Evolutionary conservation across 345 rosid genomes (phyloP).

Genomic region (Lagerstroemia speciosa): DNA sequence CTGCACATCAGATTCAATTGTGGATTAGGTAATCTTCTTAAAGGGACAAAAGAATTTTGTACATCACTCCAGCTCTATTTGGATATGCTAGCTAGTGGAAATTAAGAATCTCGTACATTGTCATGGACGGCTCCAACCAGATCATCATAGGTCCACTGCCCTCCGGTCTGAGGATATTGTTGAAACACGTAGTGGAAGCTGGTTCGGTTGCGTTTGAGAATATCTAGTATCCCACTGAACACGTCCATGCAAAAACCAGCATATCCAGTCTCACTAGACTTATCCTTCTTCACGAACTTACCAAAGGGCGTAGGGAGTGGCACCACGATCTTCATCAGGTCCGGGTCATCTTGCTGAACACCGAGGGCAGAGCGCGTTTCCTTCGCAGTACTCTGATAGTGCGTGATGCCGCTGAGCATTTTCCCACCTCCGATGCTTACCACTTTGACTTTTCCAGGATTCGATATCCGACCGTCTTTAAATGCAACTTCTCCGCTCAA

Average conservation of each 20-base stretch:
- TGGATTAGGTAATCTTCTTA: no score
- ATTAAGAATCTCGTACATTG: slow-evolving; percentile 34
- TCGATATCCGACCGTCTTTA: slow-evolving; percentile 5
- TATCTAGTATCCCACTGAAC: slow-evolving; percentile 14
- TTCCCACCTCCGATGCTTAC: not conserved
- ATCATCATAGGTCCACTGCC: slow-evolving; percentile 23
- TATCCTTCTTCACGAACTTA: slow-evolving; percentile 30
- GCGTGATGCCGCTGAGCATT: not conserved
- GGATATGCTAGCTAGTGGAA: no score
- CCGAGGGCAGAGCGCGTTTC: not conserved
- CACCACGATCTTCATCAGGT: slow-evolving; percentile 29
- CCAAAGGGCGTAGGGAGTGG: slow-evolving; percentile 30
- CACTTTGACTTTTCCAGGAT: not conserved
- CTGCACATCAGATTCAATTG: slow-evolving; percentile 16
- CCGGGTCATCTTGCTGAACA: not conserved
- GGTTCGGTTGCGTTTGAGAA: slow-evolving; percentile 3
- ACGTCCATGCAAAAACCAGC: slow-evolving; percentile 49
- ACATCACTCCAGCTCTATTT: no score
- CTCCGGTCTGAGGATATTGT: slow-evolving; percentile 17
- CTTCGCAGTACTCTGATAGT: not conserved
- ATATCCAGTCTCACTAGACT: slow-evolving; percentile 7
- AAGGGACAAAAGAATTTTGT: no score
- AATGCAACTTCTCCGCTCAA: slow-evolving; percentile 34
- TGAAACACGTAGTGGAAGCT: no score
- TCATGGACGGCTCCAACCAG: slow-evolving; percentile 25